Base-by-base conservation (phyloP, 352 stramenopile species). In the Aphanomyces euteiches region DNA sequence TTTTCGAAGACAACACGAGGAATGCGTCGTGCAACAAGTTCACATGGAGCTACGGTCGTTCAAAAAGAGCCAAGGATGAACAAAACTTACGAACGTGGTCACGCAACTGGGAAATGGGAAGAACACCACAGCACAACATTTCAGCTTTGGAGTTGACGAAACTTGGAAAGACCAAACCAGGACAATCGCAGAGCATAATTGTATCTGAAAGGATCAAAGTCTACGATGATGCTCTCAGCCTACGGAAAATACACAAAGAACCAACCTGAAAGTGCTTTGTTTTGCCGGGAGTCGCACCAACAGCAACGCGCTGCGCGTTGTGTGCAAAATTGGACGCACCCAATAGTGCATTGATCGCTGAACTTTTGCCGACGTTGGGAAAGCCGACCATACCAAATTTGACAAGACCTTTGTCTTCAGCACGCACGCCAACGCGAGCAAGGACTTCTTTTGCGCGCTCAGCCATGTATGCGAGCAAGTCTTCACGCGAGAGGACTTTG, bases 121-220 rank as follows among this genome's bases (percentile, higher is more conserved):
- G 92, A 56, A 99, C 96, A 54, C 97, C 97, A 61, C 97, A 98
- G 74, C 96, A 98, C 72, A 99, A 97, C 89, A 99, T 97, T 72
- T 99, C 98, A 10, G 96, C 97, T 71, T 98, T 98, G 36, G 93
- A 95, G 72, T 92, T 98, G 37, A 99, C 97, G 75, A 99, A 99
- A 47, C 94, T 98, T 3, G 98, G 98, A 81, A 99, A 99, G 7
- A 99, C 98, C 19, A 99, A 85, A 75, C 98, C 98, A 5, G 98
- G 98, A 77, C 98, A 99, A 93, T 99, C 98, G 74, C 97, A 99
- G n/a, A 99, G 85, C 87, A 99, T 98, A 71, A 99, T 96, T 66
- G 82, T 84, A 78, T 98, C 88, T 21, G 93, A 98, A 17, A 99
- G 75, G 8, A 99, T 81, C 47, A 99, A 81, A 48, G 98, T 99